Conservation (phyloP, 345 rosid species). For the Euphorbia pulcherrima region DNA sequence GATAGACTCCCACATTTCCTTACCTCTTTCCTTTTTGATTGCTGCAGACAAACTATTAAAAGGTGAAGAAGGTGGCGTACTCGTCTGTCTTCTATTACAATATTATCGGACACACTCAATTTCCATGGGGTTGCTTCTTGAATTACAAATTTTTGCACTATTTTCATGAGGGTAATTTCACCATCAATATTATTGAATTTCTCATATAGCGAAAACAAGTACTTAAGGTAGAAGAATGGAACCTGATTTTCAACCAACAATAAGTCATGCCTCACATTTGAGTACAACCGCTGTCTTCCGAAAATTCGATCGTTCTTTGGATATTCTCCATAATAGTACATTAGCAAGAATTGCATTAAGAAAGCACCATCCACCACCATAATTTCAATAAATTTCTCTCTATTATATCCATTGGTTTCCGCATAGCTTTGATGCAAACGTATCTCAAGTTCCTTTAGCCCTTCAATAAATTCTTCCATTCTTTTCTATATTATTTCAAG, state of each 20-base stretch:
- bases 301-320: not conserved
- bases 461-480: not conserved
- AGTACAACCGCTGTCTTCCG: not conserved
- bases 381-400: not conserved
- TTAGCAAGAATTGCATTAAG: constrained; percentile 1
- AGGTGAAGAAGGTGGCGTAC: too few relatives aligned
- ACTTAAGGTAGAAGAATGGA: constrained; percentile 8
- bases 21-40: too few relatives aligned
- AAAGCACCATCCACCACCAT: constrained; percentile 16
- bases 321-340: not conserved
- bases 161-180: too few relatives aligned
- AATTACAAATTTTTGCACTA: too few relatives aligned
- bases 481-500: not conserved
- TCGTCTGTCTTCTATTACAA: too few relatives aligned
- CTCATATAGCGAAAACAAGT: not conserved
- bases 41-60: too few relatives aligned
- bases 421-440: constrained; percentile 10
- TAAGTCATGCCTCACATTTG: not conserved
- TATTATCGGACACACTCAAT: too few relatives aligned
- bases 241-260: constrained; percentile 17
- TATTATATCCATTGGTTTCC: not conserved
- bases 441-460: not conserved
- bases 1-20: too few relatives aligned
- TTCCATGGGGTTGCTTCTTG: too few relatives aligned
- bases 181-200: not conserved